Conservation (phyloP, 148 eudicot species). For the Persicaria maculosa region DNA sequence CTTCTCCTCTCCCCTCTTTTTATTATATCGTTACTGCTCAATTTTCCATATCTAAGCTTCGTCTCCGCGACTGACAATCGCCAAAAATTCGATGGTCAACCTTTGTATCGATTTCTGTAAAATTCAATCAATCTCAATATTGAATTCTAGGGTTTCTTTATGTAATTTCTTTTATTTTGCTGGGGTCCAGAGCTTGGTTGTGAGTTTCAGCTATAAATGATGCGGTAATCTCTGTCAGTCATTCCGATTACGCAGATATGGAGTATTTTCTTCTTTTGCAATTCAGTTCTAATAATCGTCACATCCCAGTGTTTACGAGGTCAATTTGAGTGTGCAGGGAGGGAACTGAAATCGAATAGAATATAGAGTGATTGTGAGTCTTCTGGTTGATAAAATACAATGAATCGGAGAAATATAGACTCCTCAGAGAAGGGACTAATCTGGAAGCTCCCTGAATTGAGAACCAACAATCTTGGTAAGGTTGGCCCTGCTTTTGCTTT, state of each 20-base stretch:
- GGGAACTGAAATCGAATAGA: not conserved
- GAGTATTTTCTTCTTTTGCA: not conserved
- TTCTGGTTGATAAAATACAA: conserved; percentile 3
- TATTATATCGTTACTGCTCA: not conserved
- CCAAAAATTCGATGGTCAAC: not conserved
- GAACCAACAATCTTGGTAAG: conserved; percentile 41
- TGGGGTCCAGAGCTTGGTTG: not conserved
- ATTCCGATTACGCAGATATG: no score
- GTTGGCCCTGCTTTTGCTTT: conserved; percentile 63
- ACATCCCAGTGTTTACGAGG: not conserved
- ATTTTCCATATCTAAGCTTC: not conserved
- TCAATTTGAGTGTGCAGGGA: not conserved
- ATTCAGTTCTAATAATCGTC: not conserved
- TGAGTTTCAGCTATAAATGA: no score
- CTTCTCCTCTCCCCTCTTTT: not conserved
- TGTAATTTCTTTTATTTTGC: not conserved
- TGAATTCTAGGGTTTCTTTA: not conserved
- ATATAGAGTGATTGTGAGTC: not conserved
- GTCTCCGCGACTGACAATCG: not conserved
- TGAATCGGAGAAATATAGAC: conserved; percentile 14
- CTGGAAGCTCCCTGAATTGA: conserved; percentile 57
- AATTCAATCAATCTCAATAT: not conserved
- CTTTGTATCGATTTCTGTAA: not conserved
- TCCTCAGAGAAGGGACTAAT: conserved; percentile 38
- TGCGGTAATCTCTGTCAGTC: no score